phyloP scores from a whole-genome alignment of 208 protist species.

The Leishmania gerbilli region DNA sequence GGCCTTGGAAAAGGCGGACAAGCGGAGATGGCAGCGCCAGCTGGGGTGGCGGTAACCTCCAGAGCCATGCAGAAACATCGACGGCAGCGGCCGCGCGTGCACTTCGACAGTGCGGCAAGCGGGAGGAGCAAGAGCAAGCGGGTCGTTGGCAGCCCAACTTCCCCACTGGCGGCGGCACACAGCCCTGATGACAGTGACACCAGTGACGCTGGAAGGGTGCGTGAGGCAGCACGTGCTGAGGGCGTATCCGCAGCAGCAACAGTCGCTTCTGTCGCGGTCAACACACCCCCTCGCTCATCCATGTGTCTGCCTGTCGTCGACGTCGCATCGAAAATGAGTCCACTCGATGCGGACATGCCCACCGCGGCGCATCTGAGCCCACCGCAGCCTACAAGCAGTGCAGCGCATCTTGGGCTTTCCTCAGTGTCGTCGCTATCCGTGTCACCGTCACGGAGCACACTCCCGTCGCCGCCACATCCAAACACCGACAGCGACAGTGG shows the following conservation, averaged over 20 bases:
- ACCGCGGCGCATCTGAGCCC: slow-evolving; percentile 8
- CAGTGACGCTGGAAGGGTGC: neutral
- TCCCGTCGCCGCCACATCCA: neutral
- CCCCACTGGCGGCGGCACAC: neutral
- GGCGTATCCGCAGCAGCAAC: neutral
- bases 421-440: neutral
- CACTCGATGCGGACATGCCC: slow-evolving; percentile 11
- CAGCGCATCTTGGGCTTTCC: neutral
- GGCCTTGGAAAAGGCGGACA: neutral
- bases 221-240: neutral
- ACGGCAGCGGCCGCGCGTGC: neutral
- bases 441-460: neutral
- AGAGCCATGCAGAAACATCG: neutral
- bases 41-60: neutral
- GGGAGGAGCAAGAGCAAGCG: neutral
- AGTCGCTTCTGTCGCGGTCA: neutral
- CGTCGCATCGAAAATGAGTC: neutral
- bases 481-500: neutral
- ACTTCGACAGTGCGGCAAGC: neutral
- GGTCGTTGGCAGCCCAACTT: neutral
- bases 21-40: neutral
- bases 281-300: neutral
- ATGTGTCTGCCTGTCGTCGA: neutral
- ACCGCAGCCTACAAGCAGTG: neutral
- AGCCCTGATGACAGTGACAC: neutral